A percentile compares a stretch with the other conserved stretches of the same genome.
Conservation (phyloP, 2,329 filamentous ascomycete species). For the Diaporthe australafricana region DNA sequence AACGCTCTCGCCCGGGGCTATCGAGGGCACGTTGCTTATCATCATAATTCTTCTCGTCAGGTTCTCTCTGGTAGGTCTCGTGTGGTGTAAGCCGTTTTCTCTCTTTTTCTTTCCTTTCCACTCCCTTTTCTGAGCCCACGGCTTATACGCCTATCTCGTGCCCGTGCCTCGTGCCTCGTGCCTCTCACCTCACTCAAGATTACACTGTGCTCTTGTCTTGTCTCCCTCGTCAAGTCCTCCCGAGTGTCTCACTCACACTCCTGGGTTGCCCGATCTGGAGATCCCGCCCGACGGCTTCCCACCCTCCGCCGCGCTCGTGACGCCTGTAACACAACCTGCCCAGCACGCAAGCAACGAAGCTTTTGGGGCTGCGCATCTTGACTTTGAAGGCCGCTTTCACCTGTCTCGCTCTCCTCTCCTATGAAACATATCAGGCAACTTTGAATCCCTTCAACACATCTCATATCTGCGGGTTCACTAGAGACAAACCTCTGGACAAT, state of each 20-base stretch:
- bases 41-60: conserved; percentile 5
- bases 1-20: not conserved
- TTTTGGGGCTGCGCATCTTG: conserved; percentile 13
- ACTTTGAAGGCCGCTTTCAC: not conserved
- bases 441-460: not conserved
- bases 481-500: not conserved
- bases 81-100: not conserved
- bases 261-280: conserved; percentile 7
- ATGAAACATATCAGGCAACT: not conserved
- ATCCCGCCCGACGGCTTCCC: not conserved
- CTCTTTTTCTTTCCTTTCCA: not conserved
- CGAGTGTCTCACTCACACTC: conserved; percentile 1
- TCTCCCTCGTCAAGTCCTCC: not conserved
- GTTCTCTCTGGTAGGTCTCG: not conserved
- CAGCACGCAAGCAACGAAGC: conserved; percentile 5
- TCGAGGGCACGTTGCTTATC: conserved; percentile 8
- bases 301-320: conserved; percentile 17
- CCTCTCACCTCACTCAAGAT: too few relatives aligned
- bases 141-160: not conserved
- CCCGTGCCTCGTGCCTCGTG: not conserved
- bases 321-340: conserved; percentile 20
- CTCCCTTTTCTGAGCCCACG: not conserved
- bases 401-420: not conserved
- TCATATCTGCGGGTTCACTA: not conserved
- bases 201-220: not conserved